A percentile compares a stretch with the other conserved stretches of the same genome.
Conservation (phyloP, 441 rosid species). For the Macaranga tanarius region DNA sequence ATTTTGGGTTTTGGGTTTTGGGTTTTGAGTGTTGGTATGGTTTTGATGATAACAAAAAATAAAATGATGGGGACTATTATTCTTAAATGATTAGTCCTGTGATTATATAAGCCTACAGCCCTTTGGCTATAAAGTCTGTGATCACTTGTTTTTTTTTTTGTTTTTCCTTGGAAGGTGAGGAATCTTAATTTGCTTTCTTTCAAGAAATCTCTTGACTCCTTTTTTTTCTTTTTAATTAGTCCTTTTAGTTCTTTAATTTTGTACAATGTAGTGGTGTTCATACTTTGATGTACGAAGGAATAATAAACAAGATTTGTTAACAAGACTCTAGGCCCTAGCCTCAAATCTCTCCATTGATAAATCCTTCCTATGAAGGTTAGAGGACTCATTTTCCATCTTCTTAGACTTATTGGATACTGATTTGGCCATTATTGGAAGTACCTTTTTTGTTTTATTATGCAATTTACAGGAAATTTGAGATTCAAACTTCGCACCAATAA, state of each 20-base stretch:
- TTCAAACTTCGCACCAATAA: too few species aligned
- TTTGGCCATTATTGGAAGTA: neutral
- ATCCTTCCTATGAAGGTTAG: neutral
- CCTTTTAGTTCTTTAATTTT: neutral
- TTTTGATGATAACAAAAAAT: neutral
- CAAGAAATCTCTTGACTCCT: slow-evolving; percentile 7
- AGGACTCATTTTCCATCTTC: neutral
- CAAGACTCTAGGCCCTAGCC: too few species aligned
- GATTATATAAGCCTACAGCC: slow-evolving; percentile 19
- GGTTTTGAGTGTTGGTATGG: too few species aligned
- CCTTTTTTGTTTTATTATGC: neutral
- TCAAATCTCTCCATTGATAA: too few species aligned
- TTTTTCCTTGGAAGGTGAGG: slow-evolving; percentile 16
- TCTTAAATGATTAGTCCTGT: slow-evolving; percentile 48
- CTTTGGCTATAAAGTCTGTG: slow-evolving; percentile 11
- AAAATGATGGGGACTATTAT: slow-evolving; percentile 49
- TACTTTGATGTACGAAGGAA: slow-evolving; percentile 13
- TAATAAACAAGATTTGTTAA: slow-evolving; percentile 15
- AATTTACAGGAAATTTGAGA: too few species aligned
- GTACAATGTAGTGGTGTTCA: slow-evolving; percentile 3
- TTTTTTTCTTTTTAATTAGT: neutral
- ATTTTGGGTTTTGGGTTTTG: slow-evolving; percentile 2
- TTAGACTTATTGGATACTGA: too few species aligned
- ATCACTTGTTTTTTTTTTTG: neutral
- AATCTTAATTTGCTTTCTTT: slow-evolving; percentile 24